Evolutionary conservation across 1,284 basidiomycete genomes (phyloP).

Genomic region (Termitomyces sp.): DNA sequence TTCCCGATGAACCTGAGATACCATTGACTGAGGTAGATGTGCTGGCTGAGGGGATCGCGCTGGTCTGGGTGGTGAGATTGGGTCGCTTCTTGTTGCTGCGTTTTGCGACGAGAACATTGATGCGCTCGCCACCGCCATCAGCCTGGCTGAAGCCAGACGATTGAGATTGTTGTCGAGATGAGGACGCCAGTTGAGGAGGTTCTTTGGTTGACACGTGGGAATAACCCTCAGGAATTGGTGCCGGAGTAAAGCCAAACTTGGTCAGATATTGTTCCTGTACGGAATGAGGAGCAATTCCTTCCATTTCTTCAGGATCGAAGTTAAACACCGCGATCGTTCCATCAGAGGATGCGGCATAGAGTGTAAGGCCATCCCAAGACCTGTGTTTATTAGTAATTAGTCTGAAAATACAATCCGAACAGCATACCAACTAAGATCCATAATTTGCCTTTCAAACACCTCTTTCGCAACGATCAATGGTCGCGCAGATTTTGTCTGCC

Average conservation of each 20-base stretch:
- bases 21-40: constrained; percentile 11
- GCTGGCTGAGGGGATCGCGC: constrained; percentile 25
- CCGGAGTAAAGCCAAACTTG: constrained; percentile 70
- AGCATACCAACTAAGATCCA: constrained; percentile 90
- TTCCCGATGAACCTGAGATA: constrained; percentile 11
- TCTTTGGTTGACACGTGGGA: constrained; percentile 45
- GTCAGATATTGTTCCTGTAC: constrained; percentile 74
- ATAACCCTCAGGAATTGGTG: constrained; percentile 62
- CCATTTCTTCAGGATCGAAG: constrained; percentile 78
- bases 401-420: neutral
- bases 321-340: constrained; percentile 87
- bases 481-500: constrained; percentile 87
- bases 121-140: constrained; percentile 46
- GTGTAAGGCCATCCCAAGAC: constrained; percentile 86
- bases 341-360: constrained; percentile 95
- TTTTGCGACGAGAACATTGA: constrained; percentile 72
- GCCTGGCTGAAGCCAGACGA: constrained; percentile 33
- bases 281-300: constrained; percentile 73
- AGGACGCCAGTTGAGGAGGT: constrained; percentile 30
- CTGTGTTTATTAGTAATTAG: constrained; percentile 33
- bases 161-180: constrained; percentile 19
- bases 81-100: constrained; percentile 65
- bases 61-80: constrained; percentile 42
- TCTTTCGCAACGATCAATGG: constrained; percentile 92
- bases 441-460: constrained; percentile 90